Evolutionary conservation across 345 rosid genomes (phyloP).

Genomic region (Eucalyptus coolabah): DNA sequence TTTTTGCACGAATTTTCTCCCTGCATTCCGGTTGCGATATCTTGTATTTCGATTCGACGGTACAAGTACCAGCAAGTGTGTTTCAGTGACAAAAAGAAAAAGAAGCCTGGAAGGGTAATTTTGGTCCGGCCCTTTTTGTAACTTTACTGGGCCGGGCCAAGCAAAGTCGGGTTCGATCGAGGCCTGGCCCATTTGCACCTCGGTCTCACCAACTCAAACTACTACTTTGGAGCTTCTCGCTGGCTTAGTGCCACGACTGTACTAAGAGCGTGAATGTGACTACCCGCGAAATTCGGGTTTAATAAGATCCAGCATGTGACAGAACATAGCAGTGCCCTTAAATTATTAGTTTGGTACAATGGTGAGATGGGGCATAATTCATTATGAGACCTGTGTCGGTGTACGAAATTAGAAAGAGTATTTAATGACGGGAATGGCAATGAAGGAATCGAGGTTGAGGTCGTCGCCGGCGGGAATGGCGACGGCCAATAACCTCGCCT

Average conservation of each 20-base stretch:
- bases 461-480: not conserved
- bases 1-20: not conserved
- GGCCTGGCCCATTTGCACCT: not conserved
- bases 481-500: not conserved
- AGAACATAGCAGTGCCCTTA: fast-evolving
- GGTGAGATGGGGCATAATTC: not conserved
- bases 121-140: not conserved
- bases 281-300: not conserved
- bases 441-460: not conserved
- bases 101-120: not conserved
- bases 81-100: not conserved
- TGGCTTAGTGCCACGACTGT: not conserved
- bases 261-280: not conserved
- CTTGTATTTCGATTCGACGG: not conserved
- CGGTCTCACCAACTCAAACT: not conserved
- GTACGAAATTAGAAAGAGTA: not conserved
- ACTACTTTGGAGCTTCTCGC: not conserved
- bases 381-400: not conserved
- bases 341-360: not conserved
- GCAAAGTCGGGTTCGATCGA: not conserved
- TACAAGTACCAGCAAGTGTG: not conserved
- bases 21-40: not conserved
- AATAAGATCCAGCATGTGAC: not conserved
- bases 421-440: not conserved
- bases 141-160: not conserved